These are phyloP conservation scores for Coniosporium apollinis DNA, from an alignment of 495 filamentous ascomycete species.

Conservation along the genomic window DNA sequence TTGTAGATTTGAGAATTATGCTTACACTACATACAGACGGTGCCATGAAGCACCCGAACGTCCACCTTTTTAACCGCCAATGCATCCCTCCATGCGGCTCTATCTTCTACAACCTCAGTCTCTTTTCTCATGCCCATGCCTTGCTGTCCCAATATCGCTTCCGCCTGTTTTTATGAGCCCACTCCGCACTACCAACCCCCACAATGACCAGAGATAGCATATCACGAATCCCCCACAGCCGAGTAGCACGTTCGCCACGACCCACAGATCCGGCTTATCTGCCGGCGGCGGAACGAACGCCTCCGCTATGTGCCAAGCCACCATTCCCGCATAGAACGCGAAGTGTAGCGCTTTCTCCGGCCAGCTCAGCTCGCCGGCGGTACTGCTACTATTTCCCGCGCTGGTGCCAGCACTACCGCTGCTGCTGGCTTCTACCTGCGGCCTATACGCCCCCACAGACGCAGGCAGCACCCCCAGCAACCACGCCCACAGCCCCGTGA, in stretches of 20 bases:
- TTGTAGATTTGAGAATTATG: no score
- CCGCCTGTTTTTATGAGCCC: slow-evolving; percentile 10
- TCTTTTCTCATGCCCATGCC: no score
- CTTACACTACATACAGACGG: no score
- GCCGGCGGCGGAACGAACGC: slow-evolving; percentile 44
- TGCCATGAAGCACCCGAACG: no score
- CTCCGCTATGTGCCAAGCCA: slow-evolving; percentile 64
- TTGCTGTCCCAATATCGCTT: no score
- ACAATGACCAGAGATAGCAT: slow-evolving; percentile 81
- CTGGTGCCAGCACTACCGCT: no score
- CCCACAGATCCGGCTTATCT: slow-evolving; percentile 81
- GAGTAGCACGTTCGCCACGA: slow-evolving; percentile 72
- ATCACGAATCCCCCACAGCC: slow-evolving; percentile 72
- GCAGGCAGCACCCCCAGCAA: slow-evolving; percentile 72
- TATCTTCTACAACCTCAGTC: no score
- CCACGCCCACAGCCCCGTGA: slow-evolving; percentile 78
- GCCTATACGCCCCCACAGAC: slow-evolving; percentile 47
- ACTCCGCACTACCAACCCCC: slow-evolving; percentile 49
- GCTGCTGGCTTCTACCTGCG: slow-evolving; percentile 1
- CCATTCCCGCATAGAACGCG: slow-evolving; percentile 58
- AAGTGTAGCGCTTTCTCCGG: slow-evolving; percentile 52
- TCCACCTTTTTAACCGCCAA: no score
- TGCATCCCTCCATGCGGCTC: no score
- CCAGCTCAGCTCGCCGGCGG: slow-evolving; percentile 26
- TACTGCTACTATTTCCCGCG: slow-evolving; percentile 25